Evolutionary conservation across 345 rosid species (phyloP), one percentile per base, ranked within the genome.

Genomic region (Eucalyptus cloeziana): DNA sequence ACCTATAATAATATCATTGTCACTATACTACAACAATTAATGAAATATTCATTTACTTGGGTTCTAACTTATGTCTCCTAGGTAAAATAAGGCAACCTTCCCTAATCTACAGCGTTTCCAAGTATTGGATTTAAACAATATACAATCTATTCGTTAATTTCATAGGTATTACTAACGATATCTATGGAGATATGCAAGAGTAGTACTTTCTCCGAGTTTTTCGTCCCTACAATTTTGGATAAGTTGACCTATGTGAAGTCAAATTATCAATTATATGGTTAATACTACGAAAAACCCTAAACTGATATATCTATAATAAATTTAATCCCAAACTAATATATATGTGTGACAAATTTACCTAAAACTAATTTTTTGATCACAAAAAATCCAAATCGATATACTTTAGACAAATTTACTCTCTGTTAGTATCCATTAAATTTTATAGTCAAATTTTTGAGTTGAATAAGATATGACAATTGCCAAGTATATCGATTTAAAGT

Each of bases 401-500:
- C 2, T 51, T 6, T 3, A 50, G 52, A 50, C 7, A 50, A 50
- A 50, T 50, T 50, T 50, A 50, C 52, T 50, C 0, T 50, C 0
- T 0, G 1, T 50, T 50, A 50, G 8, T 51, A 51, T 51, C 54
- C 3, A 1, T 51, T 51, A 51, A 51, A 51, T 51, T 51, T 51
- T 51, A 16, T 51, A 6, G 3, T 51, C 21, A 51, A 51, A 16
- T 16, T 51, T 51, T 51, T 51, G 0, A 16, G 21, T 50, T 50
- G 7, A 3, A 50, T 50, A 0, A 50, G 19, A 5, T 17, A 50
- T 50, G 19, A 49, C 4, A 49, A 49, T 49, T 49, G 2, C 14
- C 2, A 0, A 0, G 2, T 49, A 3, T 49, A 49, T 1, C 0
- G 6, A 0, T 49, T 49, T 49, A 49, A 1, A 0, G 0, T 15